Evolutionary conservation across 108 stramenopile genomes (phyloP).

Genomic region (Pseudonitzschia delicatissima): DNA sequence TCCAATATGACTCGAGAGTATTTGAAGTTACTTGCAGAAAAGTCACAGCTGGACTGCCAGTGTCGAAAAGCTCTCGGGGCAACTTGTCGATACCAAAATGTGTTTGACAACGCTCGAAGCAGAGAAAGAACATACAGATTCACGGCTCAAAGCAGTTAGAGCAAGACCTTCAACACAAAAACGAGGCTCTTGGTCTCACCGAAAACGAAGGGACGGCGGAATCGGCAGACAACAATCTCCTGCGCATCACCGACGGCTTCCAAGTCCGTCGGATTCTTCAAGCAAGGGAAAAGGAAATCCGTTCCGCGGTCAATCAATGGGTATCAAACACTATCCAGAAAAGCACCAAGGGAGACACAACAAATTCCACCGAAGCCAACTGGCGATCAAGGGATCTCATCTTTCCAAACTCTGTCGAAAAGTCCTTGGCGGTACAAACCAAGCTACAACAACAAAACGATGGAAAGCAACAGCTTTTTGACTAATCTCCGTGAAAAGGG

Average conservation of each 20-base stretch:
- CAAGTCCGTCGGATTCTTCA: neutral
- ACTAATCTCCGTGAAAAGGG: conserved; percentile 31
- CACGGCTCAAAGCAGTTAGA: conserved; percentile 9
- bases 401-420: too few relatives aligned
- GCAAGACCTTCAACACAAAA: conserved; percentile 19
- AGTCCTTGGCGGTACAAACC: too few relatives aligned
- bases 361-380: too few relatives aligned
- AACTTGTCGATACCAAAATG: conserved; percentile 55
- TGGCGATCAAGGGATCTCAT: too few relatives aligned
- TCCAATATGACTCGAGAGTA: conserved; percentile 38
- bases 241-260: neutral
- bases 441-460: neutral
- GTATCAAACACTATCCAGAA: conserved; percentile 30
- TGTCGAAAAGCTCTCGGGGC: conserved; percentile 39
- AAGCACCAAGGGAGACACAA: neutral
- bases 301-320: conserved; percentile 37
- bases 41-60: conserved; percentile 33
- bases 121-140: conserved; percentile 28
- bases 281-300: conserved; percentile 27
- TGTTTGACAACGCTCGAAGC: conserved; percentile 39
- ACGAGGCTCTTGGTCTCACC: conserved; percentile 1
- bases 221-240: neutral
- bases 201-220: conserved; percentile 7
- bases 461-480: conserved; percentile 29
- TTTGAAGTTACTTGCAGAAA: conserved; percentile 46